phyloP scores from a whole-genome alignment of 495 filamentous ascomycete genomes.

The Clohesyomyces aquaticus region DNA sequence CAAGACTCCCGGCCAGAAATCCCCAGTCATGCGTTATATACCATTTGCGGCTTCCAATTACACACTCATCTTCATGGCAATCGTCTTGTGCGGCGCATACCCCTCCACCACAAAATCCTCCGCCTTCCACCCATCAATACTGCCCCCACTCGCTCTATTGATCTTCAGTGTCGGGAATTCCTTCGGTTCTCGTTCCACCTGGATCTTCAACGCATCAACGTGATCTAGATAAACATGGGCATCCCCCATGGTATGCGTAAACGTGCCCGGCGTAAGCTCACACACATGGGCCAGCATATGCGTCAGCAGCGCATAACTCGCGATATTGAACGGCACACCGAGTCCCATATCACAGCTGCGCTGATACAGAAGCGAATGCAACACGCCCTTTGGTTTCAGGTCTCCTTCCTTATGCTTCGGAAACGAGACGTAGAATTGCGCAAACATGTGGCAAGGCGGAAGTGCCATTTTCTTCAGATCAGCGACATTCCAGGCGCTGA shows the following conservation, averaged over 20 bases:
- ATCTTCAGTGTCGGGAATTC: conserved; percentile 80
- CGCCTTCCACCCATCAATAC: conserved; percentile 79
- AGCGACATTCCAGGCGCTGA: conserved; percentile 90
- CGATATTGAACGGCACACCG: conserved; percentile 97
- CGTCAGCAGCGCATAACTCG: conserved; percentile 86
- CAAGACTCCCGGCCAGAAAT: too few species aligned
- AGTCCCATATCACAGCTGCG: conserved; percentile 96
- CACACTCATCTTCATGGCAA: conserved; percentile 98
- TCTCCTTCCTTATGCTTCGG: conserved; percentile 50
- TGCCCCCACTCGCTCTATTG: conserved; percentile 63
- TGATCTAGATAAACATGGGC: conserved; percentile 95
- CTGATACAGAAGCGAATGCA: conserved; percentile 89
- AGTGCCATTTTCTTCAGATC: conserved; percentile 89
- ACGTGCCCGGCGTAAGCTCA: conserved; percentile 76
- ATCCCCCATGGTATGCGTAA: conserved; percentile 95
- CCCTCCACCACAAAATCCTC: conserved; percentile 89
- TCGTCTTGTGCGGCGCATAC: conserved; percentile 86
- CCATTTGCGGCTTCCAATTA: not conserved
- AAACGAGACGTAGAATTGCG: conserved; percentile 94
- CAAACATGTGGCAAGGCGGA: conserved; percentile 98
- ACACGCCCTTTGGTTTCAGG: conserved; percentile 61
- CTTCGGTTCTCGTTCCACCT: conserved; percentile 78
- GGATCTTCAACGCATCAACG: conserved; percentile 78
- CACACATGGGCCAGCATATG: conserved; percentile 91
- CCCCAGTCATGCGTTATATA: conserved; percentile 47